Evolutionary conservation across 192 early-diverging fungal genomes (phyloP).

Genomic region (Backusella psychrophila): DNA sequence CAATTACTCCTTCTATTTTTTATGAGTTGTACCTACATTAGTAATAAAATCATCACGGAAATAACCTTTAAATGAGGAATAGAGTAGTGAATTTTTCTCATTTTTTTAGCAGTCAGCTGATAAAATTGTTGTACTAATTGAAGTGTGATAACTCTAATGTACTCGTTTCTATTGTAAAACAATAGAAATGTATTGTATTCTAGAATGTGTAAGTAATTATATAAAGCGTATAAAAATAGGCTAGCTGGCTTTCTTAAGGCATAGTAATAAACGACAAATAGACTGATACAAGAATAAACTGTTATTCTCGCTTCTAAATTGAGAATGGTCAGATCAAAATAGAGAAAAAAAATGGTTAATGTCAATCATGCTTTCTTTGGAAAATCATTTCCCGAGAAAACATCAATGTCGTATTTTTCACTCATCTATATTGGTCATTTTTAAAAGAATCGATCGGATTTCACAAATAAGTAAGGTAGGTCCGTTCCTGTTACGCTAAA

Average conservation of each 20-base stretch:
- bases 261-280: not conserved
- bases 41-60: not conserved
- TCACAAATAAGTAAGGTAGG: not conserved
- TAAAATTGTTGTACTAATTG: not conserved
- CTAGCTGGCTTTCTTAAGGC: not conserved
- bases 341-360: not conserved
- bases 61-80: conserved; percentile 2
- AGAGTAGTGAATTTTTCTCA: not conserved
- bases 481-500: not conserved
- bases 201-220: not conserved
- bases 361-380: not conserved
- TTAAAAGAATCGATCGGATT: not conserved
- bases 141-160: not conserved
- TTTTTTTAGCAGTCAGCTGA: conserved; percentile 3
- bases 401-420: not conserved
- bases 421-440: too few relatives aligned
- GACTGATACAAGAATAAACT: not conserved
- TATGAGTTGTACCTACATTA: not conserved
- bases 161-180: not conserved
- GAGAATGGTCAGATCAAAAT: not conserved
- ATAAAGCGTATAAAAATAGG: not conserved
- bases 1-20: not conserved
- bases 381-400: not conserved
- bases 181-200: not conserved
- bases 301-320: not conserved